Percentiles rank a stretch among this genome's conserved stretches.
Conservation (phyloP, 106 monocot species). For the Alisma plantagoaquatica region DNA sequence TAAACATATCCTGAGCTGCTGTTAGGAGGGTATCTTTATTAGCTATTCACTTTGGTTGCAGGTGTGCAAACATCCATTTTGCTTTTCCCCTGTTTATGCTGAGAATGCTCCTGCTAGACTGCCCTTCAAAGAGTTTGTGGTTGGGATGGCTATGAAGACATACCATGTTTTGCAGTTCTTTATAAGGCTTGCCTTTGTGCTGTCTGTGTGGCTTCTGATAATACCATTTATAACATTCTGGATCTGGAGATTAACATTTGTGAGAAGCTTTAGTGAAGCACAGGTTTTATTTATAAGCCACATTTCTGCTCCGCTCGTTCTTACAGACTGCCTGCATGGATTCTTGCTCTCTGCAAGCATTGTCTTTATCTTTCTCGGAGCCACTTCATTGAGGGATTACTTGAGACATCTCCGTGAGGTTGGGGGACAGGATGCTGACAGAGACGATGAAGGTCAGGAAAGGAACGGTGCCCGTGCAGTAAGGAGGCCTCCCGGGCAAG, state of each 20-base stretch:
- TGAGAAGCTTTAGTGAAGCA: constrained; percentile 88
- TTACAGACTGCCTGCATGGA: constrained; percentile 94
- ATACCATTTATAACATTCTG: constrained; percentile 99
- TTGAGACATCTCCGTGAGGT: constrained; percentile 81
- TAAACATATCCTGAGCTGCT: too few species aligned
- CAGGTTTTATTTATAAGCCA: constrained; percentile 89
- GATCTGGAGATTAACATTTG: constrained; percentile 96
- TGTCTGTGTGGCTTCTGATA: constrained; percentile 97
- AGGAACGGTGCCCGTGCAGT: constrained; percentile 80
- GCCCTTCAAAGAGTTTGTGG: constrained; percentile 86
- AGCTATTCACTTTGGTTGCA: constrained; percentile 15
- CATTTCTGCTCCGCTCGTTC: constrained; percentile 63
- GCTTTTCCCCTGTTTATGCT: constrained; percentile 95
- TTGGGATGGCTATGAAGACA: constrained; percentile 90
- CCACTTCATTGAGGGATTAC: constrained; percentile 95
- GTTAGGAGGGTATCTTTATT: too few species aligned
- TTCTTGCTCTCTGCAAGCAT: constrained; percentile 95
- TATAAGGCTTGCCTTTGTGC: constrained; percentile 86
- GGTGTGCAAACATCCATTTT: constrained; percentile 98
- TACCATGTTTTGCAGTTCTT: constrained; percentile 89
- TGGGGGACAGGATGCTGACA: constrained; percentile 79
- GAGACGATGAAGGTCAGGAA: constrained; percentile 85
- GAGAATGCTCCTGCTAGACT: constrained; percentile 86
- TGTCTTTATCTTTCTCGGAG: constrained; percentile 97
- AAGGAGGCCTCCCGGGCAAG: constrained; percentile 49